Base-by-base conservation (phyloP, 345 rosid genomes). In the Turritis glabra region DNA sequence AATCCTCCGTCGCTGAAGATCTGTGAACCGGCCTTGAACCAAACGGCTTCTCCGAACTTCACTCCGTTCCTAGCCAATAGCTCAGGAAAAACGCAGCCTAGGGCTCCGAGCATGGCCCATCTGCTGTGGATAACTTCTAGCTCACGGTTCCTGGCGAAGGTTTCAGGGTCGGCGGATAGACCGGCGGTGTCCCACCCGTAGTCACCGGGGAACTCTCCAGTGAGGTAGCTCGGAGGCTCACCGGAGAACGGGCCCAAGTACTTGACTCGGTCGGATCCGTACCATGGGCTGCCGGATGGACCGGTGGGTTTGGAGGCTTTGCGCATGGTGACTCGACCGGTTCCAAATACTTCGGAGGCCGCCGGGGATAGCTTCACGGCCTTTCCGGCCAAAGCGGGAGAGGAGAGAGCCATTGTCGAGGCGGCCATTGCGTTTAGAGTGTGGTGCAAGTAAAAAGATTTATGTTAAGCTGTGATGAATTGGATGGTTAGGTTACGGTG, bases 61-160 rank as follows among this genome's bases (percentile, higher is more conserved):
- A 71, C 75, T 29, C 75, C 59, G 27, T 71, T 71, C 29, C 59
- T 4, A 33, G 75, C 59, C 47, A 71, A 47, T 3, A 71, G 88
- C 85, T 89, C 91, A 0, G 87, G 91, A 84, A 89, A 89, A 64
- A 89, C 82, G 13, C 90, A 89, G 0, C 91, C 91, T 0, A 89
- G 78, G 21, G 95, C 90, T 8, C 90, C 89, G 12, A 88, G 74
- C 93, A 86, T 88, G 61, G 87, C 90, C 89, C 90, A 88, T 65
- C 90, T 79, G 27, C 43, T 52, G 82, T 89, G 94, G 78, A 89
- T 89, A 11, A 89, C 91, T 65, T 87, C 88, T 0, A 89, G 87
- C 84, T 87, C 90, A 9, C 91, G 87, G 87, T 87, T 89, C 82
- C 79, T 87, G 14, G 90, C 89, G 10, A 87, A 88, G 46, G 92